Conservation (phyloP, 345 rosid species). For the Anacardium occidentale region DNA sequence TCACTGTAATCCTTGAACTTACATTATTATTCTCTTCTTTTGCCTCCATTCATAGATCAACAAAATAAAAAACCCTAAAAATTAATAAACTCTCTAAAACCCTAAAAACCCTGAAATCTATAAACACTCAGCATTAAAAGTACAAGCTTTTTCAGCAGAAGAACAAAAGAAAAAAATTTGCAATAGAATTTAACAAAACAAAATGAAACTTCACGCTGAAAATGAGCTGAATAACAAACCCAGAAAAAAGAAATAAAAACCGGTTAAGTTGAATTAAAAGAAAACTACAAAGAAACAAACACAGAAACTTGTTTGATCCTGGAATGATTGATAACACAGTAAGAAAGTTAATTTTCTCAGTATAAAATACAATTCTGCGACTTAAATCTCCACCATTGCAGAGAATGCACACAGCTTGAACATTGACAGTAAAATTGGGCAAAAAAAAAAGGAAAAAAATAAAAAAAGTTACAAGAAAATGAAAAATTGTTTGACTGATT, state of each 20-base stretch:
- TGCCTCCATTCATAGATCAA: slow-evolving; percentile 60
- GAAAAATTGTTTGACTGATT: slow-evolving; percentile 26
- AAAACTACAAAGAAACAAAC: background rate
- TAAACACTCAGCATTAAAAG: slow-evolving; percentile 28
- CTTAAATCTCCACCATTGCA: slow-evolving; percentile 43
- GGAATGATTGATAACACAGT: slow-evolving; percentile 25
- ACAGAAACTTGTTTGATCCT: slow-evolving; percentile 10
- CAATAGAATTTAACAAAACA: slow-evolving; percentile 8
- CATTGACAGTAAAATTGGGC: slow-evolving; percentile 20
- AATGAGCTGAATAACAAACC: slow-evolving; percentile 26
- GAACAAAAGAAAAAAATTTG: background rate
- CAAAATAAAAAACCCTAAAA: slow-evolving; percentile 19
- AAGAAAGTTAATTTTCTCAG: background rate
- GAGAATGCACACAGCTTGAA: slow-evolving; percentile 49
- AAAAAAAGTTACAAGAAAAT: slow-evolving; percentile 37
- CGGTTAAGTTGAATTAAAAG: background rate
- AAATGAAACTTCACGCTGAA: slow-evolving; percentile 10
- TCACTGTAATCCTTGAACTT: slow-evolving; percentile 37
- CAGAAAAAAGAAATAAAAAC: slow-evolving; percentile 5
- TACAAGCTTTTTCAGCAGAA: slow-evolving; percentile 26
- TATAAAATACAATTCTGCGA: slow-evolving; percentile 16
- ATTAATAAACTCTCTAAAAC: slow-evolving; percentile 31
- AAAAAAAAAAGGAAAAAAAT: slow-evolving; percentile 28
- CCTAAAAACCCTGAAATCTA: slow-evolving; percentile 32
- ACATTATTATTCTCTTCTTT: slow-evolving; percentile 46